Conservation (phyloP, 116 monocot genomes). For the Phalaenopsis hybrid region DNA sequence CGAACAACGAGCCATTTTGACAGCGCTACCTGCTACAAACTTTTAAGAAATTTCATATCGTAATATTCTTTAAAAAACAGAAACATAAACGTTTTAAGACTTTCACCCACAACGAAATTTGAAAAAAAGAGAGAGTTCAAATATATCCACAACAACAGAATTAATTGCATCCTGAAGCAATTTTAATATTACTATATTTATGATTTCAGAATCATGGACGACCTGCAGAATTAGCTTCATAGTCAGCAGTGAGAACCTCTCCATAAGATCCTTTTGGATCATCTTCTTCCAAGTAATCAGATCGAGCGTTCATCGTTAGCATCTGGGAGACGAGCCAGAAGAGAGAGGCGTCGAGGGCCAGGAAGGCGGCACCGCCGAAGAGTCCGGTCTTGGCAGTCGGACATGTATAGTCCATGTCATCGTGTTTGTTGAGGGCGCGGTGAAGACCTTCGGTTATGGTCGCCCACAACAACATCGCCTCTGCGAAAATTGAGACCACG, state of each 20-base stretch:
- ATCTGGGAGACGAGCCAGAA: constrained; percentile 40
- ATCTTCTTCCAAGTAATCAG: constrained; percentile 28
- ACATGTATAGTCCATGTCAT: constrained; percentile 11
- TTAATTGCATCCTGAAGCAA: background rate
- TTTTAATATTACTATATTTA: background rate
- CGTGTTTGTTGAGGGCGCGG: constrained; percentile 21
- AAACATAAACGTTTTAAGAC: too few species aligned
- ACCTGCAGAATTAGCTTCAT: constrained; percentile 7
- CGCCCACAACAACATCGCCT: constrained; percentile 24
- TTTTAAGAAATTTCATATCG: too few species aligned
- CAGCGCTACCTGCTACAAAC: too few species aligned
- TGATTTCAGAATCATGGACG: background rate
- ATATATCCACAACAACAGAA: too few species aligned
- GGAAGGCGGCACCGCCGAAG: constrained; percentile 36
- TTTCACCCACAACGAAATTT: too few species aligned
- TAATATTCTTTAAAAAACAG: too few species aligned
- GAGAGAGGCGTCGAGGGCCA: constrained; percentile 31
- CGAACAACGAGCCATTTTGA: too few species aligned
- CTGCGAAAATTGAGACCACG: constrained; percentile 7
- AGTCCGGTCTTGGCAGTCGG: constrained; percentile 39
- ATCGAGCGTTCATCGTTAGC: constrained; percentile 27
- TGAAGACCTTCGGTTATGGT: constrained; percentile 29
- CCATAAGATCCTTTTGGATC: constrained; percentile 14
- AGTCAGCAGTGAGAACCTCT: constrained; percentile 8
- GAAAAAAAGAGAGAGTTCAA: too few species aligned